Conservation (phyloP, 768 basidiomycete genomes). For the Trichaptum fuscoviolaceum region DNA sequence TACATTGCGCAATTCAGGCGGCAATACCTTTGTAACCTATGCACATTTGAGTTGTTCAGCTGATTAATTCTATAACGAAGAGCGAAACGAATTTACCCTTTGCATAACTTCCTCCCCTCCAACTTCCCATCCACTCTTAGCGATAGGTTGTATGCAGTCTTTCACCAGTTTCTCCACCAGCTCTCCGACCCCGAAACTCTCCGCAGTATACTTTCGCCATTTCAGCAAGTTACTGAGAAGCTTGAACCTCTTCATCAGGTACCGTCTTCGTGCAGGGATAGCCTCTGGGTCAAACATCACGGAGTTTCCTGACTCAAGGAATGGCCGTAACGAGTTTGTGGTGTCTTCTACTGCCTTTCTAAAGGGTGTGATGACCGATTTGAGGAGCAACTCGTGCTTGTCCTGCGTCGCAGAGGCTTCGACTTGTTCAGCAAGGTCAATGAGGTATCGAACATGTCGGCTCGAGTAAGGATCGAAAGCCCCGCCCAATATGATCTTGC, state of each 20-base stretch:
- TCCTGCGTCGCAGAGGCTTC: conserved; percentile 67
- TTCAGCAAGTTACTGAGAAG: conserved; percentile 65
- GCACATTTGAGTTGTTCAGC: conserved; percentile 1
- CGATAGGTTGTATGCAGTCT: conserved; percentile 55
- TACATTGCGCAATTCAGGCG: conserved; percentile 8
- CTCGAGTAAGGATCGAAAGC: conserved; percentile 79
- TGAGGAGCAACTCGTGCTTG: conserved; percentile 37
- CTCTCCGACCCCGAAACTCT: conserved; percentile 48
- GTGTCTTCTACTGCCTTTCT: conserved; percentile 49
- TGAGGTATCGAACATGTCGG: conserved; percentile 49
- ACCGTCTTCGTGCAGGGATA: conserved; percentile 64
- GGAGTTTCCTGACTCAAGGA: conserved; percentile 40
- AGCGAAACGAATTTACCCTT: conserved; percentile 41
- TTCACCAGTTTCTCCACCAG: conserved; percentile 54
- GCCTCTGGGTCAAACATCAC: conserved; percentile 70
- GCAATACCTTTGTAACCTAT: conserved; percentile 13
- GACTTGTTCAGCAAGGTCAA: conserved; percentile 77
- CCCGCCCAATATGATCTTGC: conserved; percentile 71
- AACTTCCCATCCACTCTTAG: conserved; percentile 80
- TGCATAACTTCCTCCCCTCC: conserved; percentile 65
- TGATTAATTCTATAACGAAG: conserved; percentile 1
- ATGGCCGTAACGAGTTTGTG: conserved; percentile 33
- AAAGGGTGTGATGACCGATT: conserved; percentile 44
- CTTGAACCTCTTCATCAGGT: conserved; percentile 62
- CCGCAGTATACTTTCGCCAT: conserved; percentile 72